These are phyloP conservation scores for Boletus tomentosulus DNA, from an alignment of 768 basidiomycete species.

Conservation along the genomic window DNA sequence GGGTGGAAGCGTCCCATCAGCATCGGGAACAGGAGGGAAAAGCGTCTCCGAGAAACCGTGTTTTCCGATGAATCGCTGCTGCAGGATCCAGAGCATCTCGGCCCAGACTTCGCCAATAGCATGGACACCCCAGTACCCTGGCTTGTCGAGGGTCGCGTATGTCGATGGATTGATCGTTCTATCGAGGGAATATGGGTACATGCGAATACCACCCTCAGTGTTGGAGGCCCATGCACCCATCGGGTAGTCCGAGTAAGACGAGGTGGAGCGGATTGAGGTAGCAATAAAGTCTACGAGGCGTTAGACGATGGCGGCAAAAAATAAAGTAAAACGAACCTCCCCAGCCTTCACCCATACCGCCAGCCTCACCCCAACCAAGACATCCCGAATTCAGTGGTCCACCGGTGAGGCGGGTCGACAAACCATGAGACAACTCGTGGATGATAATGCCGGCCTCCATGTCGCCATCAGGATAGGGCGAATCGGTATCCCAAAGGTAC, in stretches of 20 bases:
- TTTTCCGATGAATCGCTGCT: conserved; percentile 69
- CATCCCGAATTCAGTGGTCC: conserved; percentile 91
- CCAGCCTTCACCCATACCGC: conserved; percentile 99
- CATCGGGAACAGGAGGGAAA: conserved; percentile 72
- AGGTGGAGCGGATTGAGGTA: conserved; percentile 77
- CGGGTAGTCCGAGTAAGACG: conserved; percentile 67
- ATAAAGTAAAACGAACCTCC: conserved; percentile 46
- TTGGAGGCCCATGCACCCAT: conserved; percentile 98
- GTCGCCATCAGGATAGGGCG: conserved; percentile 91
- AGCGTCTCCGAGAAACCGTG: conserved; percentile 76
- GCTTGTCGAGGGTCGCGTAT: conserved; percentile 92
- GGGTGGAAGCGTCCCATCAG: conserved; percentile 58
- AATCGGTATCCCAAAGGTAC: conserved; percentile 92
- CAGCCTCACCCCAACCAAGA: conserved; percentile 92
- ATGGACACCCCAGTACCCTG: conserved; percentile 91
- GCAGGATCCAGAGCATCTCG: conserved; percentile 78
- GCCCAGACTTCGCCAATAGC: conserved; percentile 97
- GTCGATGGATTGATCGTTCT: conserved; percentile 78
- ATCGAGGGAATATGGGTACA: conserved; percentile 84
- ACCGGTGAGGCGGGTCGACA: conserved; percentile 92
- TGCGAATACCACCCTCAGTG: conserved; percentile 69
- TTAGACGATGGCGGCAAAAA: background rate
- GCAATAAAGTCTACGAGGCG: conserved; percentile 66
- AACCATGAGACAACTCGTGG: conserved; percentile 83
- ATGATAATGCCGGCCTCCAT: conserved; percentile 97